Percentiles rank a stretch among this genome's conserved stretches.
phyloP scores from a whole-genome alignment of 768 basidiomycete species.

The Gelatoporia subvermispora region DNA sequence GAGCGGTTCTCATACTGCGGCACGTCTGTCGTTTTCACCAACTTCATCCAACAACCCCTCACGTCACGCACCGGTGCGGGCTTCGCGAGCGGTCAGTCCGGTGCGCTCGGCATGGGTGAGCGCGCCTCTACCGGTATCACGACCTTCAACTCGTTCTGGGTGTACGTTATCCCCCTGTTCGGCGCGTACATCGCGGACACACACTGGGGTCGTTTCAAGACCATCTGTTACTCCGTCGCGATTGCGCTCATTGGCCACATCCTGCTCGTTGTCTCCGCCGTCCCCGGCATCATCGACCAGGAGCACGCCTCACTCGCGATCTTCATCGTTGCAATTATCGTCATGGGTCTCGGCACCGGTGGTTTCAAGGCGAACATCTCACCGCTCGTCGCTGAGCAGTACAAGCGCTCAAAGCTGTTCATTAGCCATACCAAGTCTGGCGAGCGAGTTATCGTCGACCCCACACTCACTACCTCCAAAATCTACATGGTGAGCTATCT shows the following conservation, averaged over 20 bases:
- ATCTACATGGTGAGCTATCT: slow-evolving; percentile 60
- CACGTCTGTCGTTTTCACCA: slow-evolving; percentile 44
- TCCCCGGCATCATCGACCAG: slow-evolving; percentile 62
- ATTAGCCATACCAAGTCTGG: slow-evolving; percentile 46
- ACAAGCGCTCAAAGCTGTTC: slow-evolving; percentile 49
- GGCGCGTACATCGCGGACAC: slow-evolving; percentile 75
- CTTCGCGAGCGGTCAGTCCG: slow-evolving; percentile 49
- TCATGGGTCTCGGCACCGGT: slow-evolving; percentile 57
- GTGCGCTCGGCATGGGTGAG: slow-evolving; percentile 65
- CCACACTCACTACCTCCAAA: slow-evolving; percentile 56
- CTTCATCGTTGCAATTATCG: slow-evolving; percentile 55
- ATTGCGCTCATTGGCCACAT: slow-evolving; percentile 62
- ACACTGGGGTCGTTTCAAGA: slow-evolving; percentile 70
- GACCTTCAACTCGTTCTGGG: slow-evolving; percentile 72
- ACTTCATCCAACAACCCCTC: slow-evolving; percentile 71
- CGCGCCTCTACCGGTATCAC: slow-evolving; percentile 67
- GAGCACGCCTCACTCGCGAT: slow-evolving; percentile 41
- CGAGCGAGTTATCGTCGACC: slow-evolving; percentile 74
- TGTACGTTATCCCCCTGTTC: slow-evolving; percentile 59
- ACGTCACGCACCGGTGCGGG: slow-evolving; percentile 69
- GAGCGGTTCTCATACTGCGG: slow-evolving; percentile 67
- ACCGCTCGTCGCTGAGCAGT: slow-evolving; percentile 77
- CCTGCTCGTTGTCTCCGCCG: slow-evolving; percentile 58
- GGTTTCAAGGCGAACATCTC: slow-evolving; percentile 77
- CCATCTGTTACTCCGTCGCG: slow-evolving; percentile 54